Evolutionary conservation across 768 basidiomycete species (phyloP).

Genomic region (Ramaria rubella): DNA sequence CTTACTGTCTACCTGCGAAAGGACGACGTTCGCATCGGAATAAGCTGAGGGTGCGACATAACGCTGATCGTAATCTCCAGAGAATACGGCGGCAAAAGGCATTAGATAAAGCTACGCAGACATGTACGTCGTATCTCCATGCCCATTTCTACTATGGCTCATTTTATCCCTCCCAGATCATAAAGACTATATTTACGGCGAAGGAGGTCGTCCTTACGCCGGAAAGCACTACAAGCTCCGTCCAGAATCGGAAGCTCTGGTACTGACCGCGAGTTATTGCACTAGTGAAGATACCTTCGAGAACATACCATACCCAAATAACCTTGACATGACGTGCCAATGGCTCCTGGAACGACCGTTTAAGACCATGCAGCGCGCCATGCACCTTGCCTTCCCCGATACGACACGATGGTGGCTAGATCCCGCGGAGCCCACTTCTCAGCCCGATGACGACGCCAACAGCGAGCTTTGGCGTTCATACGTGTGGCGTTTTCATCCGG

Average conservation of each 20-base stretch:
- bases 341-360: conserved; percentile 51
- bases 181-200: neutral
- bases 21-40: neutral
- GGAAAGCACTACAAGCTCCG: neutral
- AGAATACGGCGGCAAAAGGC: neutral
- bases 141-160: neutral
- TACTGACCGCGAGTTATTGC: neutral
- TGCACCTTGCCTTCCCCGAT: conserved; percentile 28
- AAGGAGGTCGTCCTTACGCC: neutral
- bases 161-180: neutral
- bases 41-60: neutral
- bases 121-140: neutral
- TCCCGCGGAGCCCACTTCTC: conserved; percentile 10
- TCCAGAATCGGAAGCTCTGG: neutral
- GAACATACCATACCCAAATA: neutral
- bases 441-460: conserved; percentile 14
- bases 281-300: neutral
- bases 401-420: conserved; percentile 26
- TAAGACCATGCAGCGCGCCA: conserved; percentile 39
- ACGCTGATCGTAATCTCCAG: neutral
- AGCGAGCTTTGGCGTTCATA: conserved; percentile 19
- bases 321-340: neutral
- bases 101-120: neutral
- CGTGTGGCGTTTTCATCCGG: conserved; percentile 21
- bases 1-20: neutral